Evolutionary conservation across 164 flowering plant species (phyloP), one percentile per base, ranked within the genome.

Genomic region (Nymphaea colorata): DNA sequence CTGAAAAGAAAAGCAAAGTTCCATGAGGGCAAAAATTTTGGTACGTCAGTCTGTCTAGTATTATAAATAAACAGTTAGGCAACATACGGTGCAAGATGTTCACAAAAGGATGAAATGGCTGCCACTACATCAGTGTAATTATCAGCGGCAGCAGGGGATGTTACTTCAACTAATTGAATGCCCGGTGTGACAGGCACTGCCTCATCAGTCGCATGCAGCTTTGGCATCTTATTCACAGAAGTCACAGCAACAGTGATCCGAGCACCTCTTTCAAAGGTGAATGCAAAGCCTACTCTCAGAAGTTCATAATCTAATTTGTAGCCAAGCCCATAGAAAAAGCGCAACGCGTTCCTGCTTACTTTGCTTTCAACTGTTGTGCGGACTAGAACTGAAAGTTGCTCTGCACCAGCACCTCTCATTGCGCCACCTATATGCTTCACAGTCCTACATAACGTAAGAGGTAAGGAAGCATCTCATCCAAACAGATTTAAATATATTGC

Each of bases 31-130:
- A 65, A 59, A 25, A 69, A 55, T 11, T n/a, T n/a, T n/a, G 11
- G 57, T 42, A 2, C 55, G 12, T 11, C 41, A 6, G 12, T 6
- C 55, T 12, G 12, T 25, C 36, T 25, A 25, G 36, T 12, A 47
- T 47, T 47, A 4, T 12, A 47, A 47, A 47, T 6, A 12, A 47
- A 6, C 3, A 6, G 4, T 47, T 47, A 6, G 11, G 36, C 7
- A 47, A 47, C 95, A 88, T 84, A 91, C 98, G 98, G 98, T 55
- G 98, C 98, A 80, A 94, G 98, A 76, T 88, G 85, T 86, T 94
- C 96, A 71, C 88, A 94, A 61, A 94, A 94, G 1, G 99, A 87
- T 43, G 96, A 85, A 61, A 94, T 69, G 16, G 96, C 86, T 5
- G 92, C 81, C 64, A 64, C 96, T 66, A 94, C 96, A 74, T 94